Conservation (phyloP, 169 alveolate species). For the Ichthyophthirius multifiliis region DNA sequence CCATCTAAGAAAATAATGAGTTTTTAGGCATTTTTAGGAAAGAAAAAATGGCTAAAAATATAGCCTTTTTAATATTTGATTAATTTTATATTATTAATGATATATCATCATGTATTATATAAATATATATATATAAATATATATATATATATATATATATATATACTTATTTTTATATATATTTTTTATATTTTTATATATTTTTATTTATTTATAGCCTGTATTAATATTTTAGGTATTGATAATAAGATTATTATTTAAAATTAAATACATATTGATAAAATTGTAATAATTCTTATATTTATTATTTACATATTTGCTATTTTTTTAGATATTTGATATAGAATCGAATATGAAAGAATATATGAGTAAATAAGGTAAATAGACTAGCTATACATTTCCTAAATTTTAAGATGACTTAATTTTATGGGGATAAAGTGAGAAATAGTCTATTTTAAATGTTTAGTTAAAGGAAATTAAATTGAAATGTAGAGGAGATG, state of each 20-base stretch:
- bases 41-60: conserved; percentile 25
- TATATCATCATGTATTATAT: background rate
- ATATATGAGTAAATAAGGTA: conserved; percentile 12
- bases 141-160: no score
- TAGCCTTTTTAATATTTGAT: conserved; percentile 15
- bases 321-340: background rate
- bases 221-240: conserved; percentile 28
- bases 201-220: no score
- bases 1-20: conserved; percentile 28
- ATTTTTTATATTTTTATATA: no score
- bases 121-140: background rate
- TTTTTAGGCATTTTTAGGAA: conserved; percentile 30
- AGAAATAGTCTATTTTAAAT: no score
- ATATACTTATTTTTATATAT: no score
- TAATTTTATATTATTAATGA: background rate
- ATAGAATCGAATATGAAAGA: background rate
- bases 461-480: no score
- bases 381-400: background rate
- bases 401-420: conserved; percentile 32
- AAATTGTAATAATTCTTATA: background rate
- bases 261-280: background rate
- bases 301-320: background rate
- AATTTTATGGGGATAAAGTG: no score
- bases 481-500: no score
- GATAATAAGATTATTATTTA: conserved; percentile 14